Base-by-base conservation (phyloP, 805 yeast genomes). In the Komagataella mondaviorum region DNA sequence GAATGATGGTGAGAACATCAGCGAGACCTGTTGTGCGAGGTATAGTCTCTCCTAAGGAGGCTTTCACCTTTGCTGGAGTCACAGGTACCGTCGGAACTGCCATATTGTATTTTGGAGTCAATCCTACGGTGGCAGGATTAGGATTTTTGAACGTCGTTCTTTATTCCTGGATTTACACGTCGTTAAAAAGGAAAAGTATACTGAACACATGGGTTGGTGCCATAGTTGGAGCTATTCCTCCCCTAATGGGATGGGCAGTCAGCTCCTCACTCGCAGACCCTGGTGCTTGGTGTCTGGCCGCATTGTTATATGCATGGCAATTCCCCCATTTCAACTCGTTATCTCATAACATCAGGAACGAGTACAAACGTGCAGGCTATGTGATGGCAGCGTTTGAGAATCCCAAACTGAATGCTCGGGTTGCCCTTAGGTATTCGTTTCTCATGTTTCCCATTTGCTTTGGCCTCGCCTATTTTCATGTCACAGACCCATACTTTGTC, bases 211-310 rank as follows among this genome's bases (percentile, higher is more conserved):
- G 99, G 99, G 93, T 93, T 2, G 99, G 99, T 17, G 99, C 99
- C 0, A 64, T 93, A n/a, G 99, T 93, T 3, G 99, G 99, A 3
- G 99, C 97, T 0, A 86, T 93, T 48, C 99, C 99, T 0, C 99
- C 99, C 18, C 73, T 93, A 49, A 93, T 93, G 99, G 99, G 99
- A 2, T 93, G 99, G 99, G 96, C 96, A 2, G 88, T 91, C 0
- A 85, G 96, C 10, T 80, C 88, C 3, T 78, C 89, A 0, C 67
- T 90, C 44, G 57, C 75, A 2, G 87, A 88, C 55, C 96, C 98
- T 0, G 97, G 93, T 6, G 95, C 95, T 3, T 91, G 98, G 98
- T 81, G 90, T 61, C 70, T 93, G 22, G 97, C 97, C 1, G 88
- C 85, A 0, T 69, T 93, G 50, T 69, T 93, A 45, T 93, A 86